Evolutionary conservation across 805 yeast genomes (phyloP).

Genomic region (Sugiyamaella valdiviana): DNA sequence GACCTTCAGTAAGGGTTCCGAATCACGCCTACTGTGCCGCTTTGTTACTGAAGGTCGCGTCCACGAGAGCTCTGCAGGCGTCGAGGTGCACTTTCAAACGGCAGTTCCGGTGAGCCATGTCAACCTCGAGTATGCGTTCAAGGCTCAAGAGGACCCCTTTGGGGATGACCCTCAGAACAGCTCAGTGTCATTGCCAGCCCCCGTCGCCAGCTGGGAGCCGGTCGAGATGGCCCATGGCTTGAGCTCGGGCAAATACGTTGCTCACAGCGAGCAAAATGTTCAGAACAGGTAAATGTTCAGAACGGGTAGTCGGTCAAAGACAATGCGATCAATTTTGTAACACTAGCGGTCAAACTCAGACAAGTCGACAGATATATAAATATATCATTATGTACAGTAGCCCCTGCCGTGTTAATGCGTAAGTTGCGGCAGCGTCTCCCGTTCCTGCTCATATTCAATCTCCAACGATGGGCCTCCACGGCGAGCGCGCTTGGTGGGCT

Average conservation of each 20-base stretch:
- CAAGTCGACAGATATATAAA: constrained; percentile 3
- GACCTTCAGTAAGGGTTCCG: constrained; percentile 36
- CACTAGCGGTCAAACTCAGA: not conserved
- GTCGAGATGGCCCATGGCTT: constrained; percentile 11
- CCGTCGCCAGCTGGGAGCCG: constrained; percentile 10
- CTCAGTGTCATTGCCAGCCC: not conserved
- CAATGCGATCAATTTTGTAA: not conserved
- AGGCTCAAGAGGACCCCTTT: constrained; percentile 15
- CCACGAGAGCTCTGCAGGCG: constrained; percentile 67
- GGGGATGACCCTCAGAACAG: constrained; percentile 11
- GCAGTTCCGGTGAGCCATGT: not conserved
- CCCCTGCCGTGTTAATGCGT: not conserved
- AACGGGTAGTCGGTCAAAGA: not conserved
- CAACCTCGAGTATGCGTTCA: constrained; percentile 8
- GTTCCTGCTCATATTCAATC: constrained; percentile 26
- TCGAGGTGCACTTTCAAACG: constrained; percentile 44
- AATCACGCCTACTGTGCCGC: constrained; percentile 76
- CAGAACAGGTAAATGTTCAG: constrained; percentile 5
- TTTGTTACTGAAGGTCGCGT: constrained; percentile 64
- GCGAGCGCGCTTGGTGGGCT: constrained; percentile 11
- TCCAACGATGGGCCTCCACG: constrained; percentile 21
- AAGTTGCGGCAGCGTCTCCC: constrained; percentile 2
- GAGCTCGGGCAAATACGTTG: constrained; percentile 15
- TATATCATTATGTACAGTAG: not conserved
- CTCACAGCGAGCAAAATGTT: constrained; percentile 18